Evolutionary conservation across 257 asterid genomes (phyloP).

Genomic region (Plantago ovata): DNA sequence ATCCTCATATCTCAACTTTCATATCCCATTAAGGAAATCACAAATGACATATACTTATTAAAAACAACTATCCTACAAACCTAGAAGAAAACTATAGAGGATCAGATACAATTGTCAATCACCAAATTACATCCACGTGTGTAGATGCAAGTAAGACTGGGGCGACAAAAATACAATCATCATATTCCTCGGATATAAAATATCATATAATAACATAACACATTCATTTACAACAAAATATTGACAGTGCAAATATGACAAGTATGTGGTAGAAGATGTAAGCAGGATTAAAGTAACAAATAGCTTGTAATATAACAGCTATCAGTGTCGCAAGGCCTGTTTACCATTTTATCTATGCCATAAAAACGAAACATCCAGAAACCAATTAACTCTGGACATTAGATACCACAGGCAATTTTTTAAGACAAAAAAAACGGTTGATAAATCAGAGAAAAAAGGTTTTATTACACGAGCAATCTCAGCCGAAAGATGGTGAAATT

Average conservation of each 20-base stretch:
- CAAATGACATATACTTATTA: too few species aligned
- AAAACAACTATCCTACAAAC: not conserved
- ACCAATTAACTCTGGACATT: constrained; percentile 41
- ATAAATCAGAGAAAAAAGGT: too few species aligned
- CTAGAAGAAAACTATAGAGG: not conserved
- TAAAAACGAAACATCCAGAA: constrained; percentile 47
- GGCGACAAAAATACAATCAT: constrained; percentile 43
- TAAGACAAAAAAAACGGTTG: too few species aligned
- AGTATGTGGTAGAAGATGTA: constrained; percentile 19
- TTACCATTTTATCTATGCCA: constrained; percentile 44
- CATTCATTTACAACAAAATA: too few species aligned
- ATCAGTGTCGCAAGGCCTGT: constrained; percentile 73
- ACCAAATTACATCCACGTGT: constrained; percentile 42
- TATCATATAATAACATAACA: too few species aligned
- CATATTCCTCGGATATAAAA: constrained; percentile 29
- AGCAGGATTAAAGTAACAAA: constrained; percentile 47
- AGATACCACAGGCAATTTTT: constrained; percentile 51
- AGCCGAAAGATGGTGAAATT: constrained; percentile 56
- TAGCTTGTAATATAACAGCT: constrained; percentile 35
- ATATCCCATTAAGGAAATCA: constrained; percentile 16
- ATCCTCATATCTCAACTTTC: constrained; percentile 56
- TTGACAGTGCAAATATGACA: too few species aligned
- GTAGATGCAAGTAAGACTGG: constrained; percentile 46
- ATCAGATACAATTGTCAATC: constrained; percentile 42
- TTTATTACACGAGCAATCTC: constrained; percentile 29